These are phyloP conservation scores for Penicillium sp. DNA, from an alignment of 2,329 filamentous ascomycete species.

Conservation along the genomic window DNA sequence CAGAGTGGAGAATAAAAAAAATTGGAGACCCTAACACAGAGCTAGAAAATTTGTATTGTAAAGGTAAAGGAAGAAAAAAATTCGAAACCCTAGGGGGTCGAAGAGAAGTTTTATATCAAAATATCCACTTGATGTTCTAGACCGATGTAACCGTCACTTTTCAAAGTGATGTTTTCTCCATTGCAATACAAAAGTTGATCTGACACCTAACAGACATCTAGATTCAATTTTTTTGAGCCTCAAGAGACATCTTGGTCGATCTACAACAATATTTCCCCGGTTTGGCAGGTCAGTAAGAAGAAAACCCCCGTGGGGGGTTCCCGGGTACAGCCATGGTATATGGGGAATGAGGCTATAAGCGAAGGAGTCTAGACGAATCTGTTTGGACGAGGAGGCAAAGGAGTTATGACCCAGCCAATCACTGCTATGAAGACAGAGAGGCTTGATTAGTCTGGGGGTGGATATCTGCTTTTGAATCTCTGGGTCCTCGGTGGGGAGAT, in stretches of 20 bases:
- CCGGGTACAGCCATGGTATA: neutral
- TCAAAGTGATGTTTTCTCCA: neutral
- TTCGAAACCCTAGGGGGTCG: neutral
- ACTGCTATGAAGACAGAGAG: neutral
- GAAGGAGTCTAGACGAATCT: neutral
- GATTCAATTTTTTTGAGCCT: neutral
- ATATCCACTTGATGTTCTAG: neutral
- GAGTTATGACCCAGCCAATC: neutral
- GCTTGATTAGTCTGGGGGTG: neutral
- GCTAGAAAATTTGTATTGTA: neutral
- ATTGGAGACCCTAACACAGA: neutral
- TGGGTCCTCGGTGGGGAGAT: too few relatives aligned
- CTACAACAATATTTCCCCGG: neutral
- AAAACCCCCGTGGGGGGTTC: neutral
- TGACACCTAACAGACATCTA: neutral
- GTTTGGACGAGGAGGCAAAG: neutral
- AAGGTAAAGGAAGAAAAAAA: too few relatives aligned
- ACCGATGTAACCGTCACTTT: neutral
- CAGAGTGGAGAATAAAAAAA: neutral
- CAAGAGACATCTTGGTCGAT: neutral
- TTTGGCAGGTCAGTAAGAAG: neutral
- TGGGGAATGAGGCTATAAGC: neutral
- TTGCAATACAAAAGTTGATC: neutral
- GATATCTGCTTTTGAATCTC: neutral
- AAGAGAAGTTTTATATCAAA: neutral